Percentiles rank a stretch among this genome's conserved stretches.
phyloP scores from a whole-genome alignment of 148 eudicot genomes.

The Amaranthus cruentus region DNA sequence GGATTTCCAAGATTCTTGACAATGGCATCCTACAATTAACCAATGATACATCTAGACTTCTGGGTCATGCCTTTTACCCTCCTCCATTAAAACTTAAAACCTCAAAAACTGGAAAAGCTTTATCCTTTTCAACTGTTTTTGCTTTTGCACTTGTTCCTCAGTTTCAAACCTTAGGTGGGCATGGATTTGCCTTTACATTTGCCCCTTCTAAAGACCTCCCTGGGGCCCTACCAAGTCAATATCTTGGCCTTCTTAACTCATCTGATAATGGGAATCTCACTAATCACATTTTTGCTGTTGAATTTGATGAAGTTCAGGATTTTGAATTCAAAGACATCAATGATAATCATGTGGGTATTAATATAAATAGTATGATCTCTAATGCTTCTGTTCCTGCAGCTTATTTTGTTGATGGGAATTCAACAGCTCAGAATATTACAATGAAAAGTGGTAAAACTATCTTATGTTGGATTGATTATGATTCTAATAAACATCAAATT shows the following conservation, averaged over 20 bases:
- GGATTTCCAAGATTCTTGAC: constrained; percentile 40
- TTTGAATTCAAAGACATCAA: constrained; percentile 60
- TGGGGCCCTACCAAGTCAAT: constrained; percentile 69
- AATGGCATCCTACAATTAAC: constrained; percentile 58
- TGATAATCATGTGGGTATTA: constrained; percentile 82
- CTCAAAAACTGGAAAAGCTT: constrained; percentile 32
- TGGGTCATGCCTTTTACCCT: constrained; percentile 67
- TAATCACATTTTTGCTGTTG: constrained; percentile 71
- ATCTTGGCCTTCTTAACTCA: constrained; percentile 56
- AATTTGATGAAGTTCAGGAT: constrained; percentile 78
- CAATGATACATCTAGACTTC: constrained; percentile 36
- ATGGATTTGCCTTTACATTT: constrained; percentile 77
- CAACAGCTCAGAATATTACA: constrained; percentile 32
- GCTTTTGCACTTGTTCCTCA: constrained; percentile 65
- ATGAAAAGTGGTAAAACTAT: constrained; percentile 57
- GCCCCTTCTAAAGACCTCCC: constrained; percentile 36
- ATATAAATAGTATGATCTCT: constrained; percentile 53
- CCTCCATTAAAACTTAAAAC: constrained; percentile 47
- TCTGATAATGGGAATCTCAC: constrained; percentile 56
- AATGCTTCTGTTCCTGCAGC: constrained; percentile 50
- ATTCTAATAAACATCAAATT: constrained; percentile 31
- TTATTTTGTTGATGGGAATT: constrained; percentile 45
- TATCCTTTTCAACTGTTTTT: constrained; percentile 75
- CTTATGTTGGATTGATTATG: constrained; percentile 75
- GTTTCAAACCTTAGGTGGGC: constrained; percentile 64